Evolutionary conservation across 352 stramenopile species (phyloP).

Genomic region (Globisporangium spiculum): DNA sequence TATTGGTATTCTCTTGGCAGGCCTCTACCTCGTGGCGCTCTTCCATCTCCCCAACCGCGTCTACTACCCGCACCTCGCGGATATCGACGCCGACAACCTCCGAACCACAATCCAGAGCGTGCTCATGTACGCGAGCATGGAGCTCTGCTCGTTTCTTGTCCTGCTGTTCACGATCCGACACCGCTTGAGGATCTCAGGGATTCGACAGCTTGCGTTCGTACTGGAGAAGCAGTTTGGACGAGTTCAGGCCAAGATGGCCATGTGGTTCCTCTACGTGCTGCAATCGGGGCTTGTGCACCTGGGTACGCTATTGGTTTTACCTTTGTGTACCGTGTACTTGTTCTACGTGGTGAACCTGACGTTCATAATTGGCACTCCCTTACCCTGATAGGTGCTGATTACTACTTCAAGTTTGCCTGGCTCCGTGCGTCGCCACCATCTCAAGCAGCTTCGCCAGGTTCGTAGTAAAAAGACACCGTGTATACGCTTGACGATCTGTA

Average conservation of each 20-base stretch:
- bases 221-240: slow-evolving; percentile 28
- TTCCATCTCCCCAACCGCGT: neutral
- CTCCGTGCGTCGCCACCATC: no score
- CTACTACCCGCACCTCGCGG: neutral
- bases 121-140: neutral
- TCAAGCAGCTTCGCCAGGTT: no score
- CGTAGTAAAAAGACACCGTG: no score
- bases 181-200: slow-evolving; percentile 22
- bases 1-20: neutral
- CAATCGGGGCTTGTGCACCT: neutral
- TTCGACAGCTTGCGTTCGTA: slow-evolving; percentile 35
- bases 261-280: slow-evolving; percentile 42
- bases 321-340: no score
- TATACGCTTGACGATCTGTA: no score
- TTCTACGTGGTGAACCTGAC: no score
- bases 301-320: no score
- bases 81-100: neutral
- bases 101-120: neutral
- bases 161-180: neutral
- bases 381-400: no score
- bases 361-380: no score
- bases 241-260: slow-evolving; percentile 38
- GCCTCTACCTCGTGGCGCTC: neutral
- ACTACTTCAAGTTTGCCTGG: no score
- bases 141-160: neutral